Base-by-base conservation (phyloP, 1,284 basidiomycete genomes). In the Tylopilus sp. region DNA sequence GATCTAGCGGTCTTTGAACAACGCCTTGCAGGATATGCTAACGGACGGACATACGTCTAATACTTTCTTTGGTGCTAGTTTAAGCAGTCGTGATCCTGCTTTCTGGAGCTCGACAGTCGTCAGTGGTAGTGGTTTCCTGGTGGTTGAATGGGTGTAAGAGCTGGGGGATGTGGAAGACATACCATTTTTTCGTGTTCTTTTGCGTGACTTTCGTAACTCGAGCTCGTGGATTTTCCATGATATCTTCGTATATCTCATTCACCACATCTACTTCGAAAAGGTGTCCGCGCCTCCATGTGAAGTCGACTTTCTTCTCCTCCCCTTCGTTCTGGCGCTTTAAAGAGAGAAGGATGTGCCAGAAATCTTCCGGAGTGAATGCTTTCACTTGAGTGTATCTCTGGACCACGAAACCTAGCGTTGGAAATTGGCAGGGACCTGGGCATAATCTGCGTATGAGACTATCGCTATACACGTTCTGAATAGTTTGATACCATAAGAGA, bases 71-170 rank as follows among this genome's bases (percentile, higher is more conserved):
- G 97, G 97, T 0, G 94, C 84, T 57, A 99, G 78, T 60, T 82
- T 87, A 4, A 99, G 80, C 26, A 99, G 71, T n/a, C 96, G 78
- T n/a, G 96, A 98, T 3, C 92, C 94, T 1, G 92, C 86, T 69
- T 99, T 98, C 69, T 99, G 97, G 40, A 99, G 79, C 64, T 99
- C 97, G 26, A 99, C 96, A 0, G 97, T 99, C 0, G 97, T 99
- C 41, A 99, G 75, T 14, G 97, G 97, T 9, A 93, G 74, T 1
- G 97, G 96, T 77, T 99, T 99, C 86, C 95, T 97, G 59, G n/a
- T 9, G 41, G 32, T 11, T 57, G 22, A 53, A 51, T 53, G 20
- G 19, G 37, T 33, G 48, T 5, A 43, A 40, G 13, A 28, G 7
- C 33, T 43, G 10, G n/a, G 32, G 17, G n/a, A 54, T 28, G 53